These are phyloP conservation scores for Fraxinus pennsylvanica DNA, from an alignment of 257 asterid species.

Conservation along the genomic window DNA sequence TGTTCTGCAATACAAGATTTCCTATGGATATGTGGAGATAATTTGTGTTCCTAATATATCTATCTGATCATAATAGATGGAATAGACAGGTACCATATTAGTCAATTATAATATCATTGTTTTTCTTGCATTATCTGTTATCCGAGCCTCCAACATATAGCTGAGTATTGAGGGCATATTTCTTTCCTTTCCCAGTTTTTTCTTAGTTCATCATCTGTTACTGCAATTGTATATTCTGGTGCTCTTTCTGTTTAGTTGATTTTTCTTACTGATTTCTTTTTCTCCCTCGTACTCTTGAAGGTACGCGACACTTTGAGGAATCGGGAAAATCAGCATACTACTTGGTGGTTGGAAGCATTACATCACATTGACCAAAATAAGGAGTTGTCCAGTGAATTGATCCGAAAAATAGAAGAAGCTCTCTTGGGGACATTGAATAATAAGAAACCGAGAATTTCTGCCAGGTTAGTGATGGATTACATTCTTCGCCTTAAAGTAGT, in stretches of 20 bases:
- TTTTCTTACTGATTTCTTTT: conserved; percentile 21
- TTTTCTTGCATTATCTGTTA: neutral
- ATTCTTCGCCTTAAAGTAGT: conserved; percentile 14
- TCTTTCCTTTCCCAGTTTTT: neutral
- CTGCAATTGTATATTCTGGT: conserved; percentile 4
- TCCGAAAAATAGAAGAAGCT: conserved; percentile 76
- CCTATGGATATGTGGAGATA: conserved; percentile 8
- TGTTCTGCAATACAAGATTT: conserved; percentile 14
- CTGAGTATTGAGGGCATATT: neutral
- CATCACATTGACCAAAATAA: conserved; percentile 72
- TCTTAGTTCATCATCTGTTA: neutral
- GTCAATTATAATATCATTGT: neutral
- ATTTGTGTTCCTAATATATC: neutral
- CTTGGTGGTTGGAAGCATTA: conserved; percentile 96
- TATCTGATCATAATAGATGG: conserved; percentile 12
- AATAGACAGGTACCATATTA: conserved; percentile 2
- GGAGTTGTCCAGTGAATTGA: conserved; percentile 60
- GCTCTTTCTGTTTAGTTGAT: conserved; percentile 13
- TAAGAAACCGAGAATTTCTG: conserved; percentile 62
- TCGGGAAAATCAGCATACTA: conserved; percentile 50
- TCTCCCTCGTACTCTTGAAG: conserved; percentile 37
- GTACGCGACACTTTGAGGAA: conserved; percentile 52
- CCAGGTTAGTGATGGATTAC: conserved; percentile 56
- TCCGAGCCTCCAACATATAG: conserved; percentile 3
- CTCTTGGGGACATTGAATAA: conserved; percentile 60